These are phyloP conservation scores for Metschnikowia orientalis DNA, from an alignment of 805 yeast genomes.

Conservation along the genomic window DNA sequence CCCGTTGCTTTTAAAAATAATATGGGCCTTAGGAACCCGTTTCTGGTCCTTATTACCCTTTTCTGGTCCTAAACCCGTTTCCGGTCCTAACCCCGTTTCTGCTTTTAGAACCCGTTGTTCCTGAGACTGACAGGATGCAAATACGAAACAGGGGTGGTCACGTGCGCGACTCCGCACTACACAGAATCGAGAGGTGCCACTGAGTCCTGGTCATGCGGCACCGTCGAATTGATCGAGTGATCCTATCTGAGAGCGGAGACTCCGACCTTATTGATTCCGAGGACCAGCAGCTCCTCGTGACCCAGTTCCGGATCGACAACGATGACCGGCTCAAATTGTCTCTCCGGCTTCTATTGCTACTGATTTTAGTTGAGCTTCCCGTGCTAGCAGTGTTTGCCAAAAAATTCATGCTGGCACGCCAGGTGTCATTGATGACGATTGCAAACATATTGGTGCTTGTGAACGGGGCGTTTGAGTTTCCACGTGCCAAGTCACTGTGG, in stretches of 20 bases:
- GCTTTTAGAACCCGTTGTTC: too few relatives aligned
- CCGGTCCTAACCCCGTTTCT: too few relatives aligned
- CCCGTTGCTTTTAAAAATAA: too few relatives aligned
- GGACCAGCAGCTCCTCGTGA: slow-evolving; percentile 22
- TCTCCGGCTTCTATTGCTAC: slow-evolving; percentile 10
- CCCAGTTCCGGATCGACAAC: slow-evolving; percentile 16
- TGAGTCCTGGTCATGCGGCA: slow-evolving; percentile 15
- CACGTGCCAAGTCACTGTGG: too few relatives aligned
- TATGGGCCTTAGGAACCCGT: too few relatives aligned
- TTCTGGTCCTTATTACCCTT: too few relatives aligned
- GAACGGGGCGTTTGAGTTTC: slow-evolving; percentile 13
- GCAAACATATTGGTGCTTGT: slow-evolving; percentile 12
- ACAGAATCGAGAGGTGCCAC: too few relatives aligned
- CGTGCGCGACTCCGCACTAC: too few relatives aligned
- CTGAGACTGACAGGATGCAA: too few relatives aligned
- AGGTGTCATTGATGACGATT: slow-evolving; percentile 7
- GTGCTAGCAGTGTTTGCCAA: slow-evolving; percentile 13
- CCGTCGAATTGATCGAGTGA: slow-evolving; percentile 20
- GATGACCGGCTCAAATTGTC: slow-evolving; percentile 8
- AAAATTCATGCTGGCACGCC: slow-evolving; percentile 3
- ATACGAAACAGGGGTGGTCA: too few relatives aligned
- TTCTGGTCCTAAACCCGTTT: too few relatives aligned
- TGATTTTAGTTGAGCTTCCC: slow-evolving; percentile 17
- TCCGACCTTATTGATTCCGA: slow-evolving; percentile 19
- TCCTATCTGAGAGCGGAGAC: slow-evolving; percentile 16